These are phyloP conservation scores for Colletotrichum sp. DNA, from an alignment of 2,329 filamentous ascomycete species.

Conservation along the genomic window DNA sequence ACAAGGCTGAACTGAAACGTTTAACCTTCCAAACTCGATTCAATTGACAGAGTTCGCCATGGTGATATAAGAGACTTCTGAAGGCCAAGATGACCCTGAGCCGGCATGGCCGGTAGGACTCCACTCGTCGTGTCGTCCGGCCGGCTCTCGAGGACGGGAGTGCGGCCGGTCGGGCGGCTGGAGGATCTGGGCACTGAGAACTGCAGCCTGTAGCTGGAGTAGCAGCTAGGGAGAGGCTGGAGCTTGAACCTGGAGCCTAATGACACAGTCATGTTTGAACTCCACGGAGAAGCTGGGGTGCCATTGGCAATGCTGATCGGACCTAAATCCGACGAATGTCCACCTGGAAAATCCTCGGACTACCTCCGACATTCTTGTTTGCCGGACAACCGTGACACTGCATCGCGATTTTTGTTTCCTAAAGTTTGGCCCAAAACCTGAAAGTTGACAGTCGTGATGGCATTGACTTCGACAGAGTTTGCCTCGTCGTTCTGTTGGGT, in stretches of 20 bases:
- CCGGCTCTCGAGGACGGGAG: not conserved
- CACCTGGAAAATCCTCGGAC: not conserved
- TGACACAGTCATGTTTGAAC: constrained; percentile 1
- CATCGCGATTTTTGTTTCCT: not conserved
- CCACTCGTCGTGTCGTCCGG: not conserved
- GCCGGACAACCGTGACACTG: not conserved
- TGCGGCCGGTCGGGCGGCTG: not conserved
- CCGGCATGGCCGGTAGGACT: not conserved
- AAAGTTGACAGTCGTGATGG: not conserved
- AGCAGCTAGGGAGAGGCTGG: not conserved
- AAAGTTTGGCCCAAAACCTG: constrained; percentile 11
- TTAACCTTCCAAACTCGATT: not conserved
- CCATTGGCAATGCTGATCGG: not conserved
- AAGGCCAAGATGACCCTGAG: not conserved
- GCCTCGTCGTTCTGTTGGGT: not conserved
- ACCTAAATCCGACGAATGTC: not conserved
- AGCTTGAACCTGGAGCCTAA: not conserved
- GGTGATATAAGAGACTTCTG: constrained; percentile 8
- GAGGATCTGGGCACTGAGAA: not conserved
- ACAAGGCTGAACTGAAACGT: constrained; percentile 18
- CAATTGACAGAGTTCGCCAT: constrained; percentile 1
- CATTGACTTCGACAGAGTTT: not conserved
- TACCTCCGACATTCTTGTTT: not conserved
- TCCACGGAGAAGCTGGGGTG: not conserved
- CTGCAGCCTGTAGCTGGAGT: not conserved